These are phyloP conservation scores for Chlamydomonas sphaeroides DNA, from an alignment of 139 green algal species.

Conservation along the genomic window DNA sequence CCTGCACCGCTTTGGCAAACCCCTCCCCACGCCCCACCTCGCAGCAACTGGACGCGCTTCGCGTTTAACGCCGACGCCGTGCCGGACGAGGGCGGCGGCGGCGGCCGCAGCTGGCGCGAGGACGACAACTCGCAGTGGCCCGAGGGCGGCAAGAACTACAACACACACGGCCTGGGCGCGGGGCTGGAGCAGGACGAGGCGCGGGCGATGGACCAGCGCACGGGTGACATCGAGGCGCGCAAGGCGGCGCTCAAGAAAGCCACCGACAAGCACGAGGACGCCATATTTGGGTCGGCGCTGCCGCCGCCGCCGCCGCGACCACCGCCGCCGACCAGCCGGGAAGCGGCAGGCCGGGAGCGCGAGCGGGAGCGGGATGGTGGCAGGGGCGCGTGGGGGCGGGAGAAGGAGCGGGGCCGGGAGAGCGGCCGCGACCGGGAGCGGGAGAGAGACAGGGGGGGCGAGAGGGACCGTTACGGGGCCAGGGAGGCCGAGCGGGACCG, in stretches of 20 bases:
- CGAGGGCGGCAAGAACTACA: constrained; percentile 34
- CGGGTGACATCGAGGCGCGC: constrained; percentile 3
- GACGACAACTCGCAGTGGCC: background rate
- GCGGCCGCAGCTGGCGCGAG: background rate
- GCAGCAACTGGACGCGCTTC: constrained; percentile 25
- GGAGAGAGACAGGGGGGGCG: background rate
- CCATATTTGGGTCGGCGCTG: constrained; percentile 18
- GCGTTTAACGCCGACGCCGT: constrained; percentile 9
- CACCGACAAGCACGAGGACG: constrained; percentile 18
- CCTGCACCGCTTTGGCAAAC: too few species aligned
- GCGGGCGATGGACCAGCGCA: constrained; percentile 2
- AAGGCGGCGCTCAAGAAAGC: background rate
- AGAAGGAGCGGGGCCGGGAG: background rate
- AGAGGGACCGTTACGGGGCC: background rate
- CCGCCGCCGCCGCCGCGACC: background rate
- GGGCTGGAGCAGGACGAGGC: constrained; percentile 2
- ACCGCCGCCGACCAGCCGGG: background rate
- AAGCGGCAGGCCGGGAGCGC: background rate
- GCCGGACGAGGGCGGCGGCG: background rate
- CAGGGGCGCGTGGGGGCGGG: background rate
- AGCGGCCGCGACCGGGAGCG: background rate
- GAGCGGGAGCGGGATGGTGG: background rate
- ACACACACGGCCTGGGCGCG: constrained; percentile 8
- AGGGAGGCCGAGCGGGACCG: background rate
- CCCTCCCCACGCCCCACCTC: too few species aligned